Percentiles rank a stretch among this genome's conserved stretches.
phyloP scores from a whole-genome alignment of 2,329 filamentous ascomycete genomes.

The Penicillium rolfsii region DNA sequence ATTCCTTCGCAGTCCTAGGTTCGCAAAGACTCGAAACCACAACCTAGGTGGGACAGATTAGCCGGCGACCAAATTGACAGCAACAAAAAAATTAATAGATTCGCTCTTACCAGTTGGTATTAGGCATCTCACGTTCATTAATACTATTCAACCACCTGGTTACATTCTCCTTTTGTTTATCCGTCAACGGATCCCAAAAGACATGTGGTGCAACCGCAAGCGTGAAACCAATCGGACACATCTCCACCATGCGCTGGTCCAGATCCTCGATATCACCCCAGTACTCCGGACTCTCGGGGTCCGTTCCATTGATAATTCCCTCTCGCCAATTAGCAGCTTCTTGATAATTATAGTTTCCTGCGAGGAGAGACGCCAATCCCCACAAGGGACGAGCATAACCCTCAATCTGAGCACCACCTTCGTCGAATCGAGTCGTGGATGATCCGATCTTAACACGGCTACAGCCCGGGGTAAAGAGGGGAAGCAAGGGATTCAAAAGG shows the following conservation, averaged over 20 bases:
- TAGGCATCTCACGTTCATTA: constrained; percentile 72
- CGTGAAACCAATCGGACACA: constrained; percentile 76
- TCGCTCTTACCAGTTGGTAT: constrained; percentile 63
- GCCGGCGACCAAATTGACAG: background rate
- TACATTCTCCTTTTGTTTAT: constrained; percentile 66
- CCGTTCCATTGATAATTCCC: constrained; percentile 70
- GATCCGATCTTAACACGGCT: constrained; percentile 69
- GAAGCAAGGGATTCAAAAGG: constrained; percentile 70
- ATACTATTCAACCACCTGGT: constrained; percentile 75
- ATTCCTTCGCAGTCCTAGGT: constrained; percentile 75
- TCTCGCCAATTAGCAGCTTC: constrained; percentile 69
- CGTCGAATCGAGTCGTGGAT: constrained; percentile 76
- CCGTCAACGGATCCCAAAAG: constrained; percentile 69
- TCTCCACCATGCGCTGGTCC: constrained; percentile 84
- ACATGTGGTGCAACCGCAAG: constrained; percentile 67
- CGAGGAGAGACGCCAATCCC: constrained; percentile 72
- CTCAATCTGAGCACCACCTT: constrained; percentile 75
- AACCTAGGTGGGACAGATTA: constrained; percentile 52
- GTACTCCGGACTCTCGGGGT: constrained; percentile 70
- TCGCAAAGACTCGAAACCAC: constrained; percentile 85
- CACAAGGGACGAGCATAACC: constrained; percentile 75
- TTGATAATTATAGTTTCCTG: constrained; percentile 67
- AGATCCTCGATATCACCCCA: constrained; percentile 77
- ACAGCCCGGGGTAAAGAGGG: constrained; percentile 70
- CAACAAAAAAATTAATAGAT: constrained; percentile 41